Evolutionary conservation across 2,329 filamentous ascomycete genomes (phyloP).

Genomic region (Gaeumannomyces tritici): DNA sequence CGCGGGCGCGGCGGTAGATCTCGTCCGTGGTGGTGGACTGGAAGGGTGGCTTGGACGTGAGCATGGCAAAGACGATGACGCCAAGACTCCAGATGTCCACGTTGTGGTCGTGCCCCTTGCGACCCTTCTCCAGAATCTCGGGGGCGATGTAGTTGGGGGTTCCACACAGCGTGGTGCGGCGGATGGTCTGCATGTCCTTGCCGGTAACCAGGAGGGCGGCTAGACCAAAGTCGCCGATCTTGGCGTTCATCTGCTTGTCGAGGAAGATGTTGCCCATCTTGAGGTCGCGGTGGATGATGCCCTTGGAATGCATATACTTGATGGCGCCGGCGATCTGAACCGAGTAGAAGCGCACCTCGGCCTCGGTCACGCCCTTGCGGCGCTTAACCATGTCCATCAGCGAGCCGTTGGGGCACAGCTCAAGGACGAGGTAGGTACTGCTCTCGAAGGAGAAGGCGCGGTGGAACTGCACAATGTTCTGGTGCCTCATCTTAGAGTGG

Average conservation of each 20-base stretch:
- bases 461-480: slow-evolving; percentile 92
- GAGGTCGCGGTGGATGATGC: slow-evolving; percentile 91
- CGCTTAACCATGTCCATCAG: slow-evolving; percentile 97
- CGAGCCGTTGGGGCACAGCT: slow-evolving; percentile 90
- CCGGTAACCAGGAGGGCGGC: slow-evolving; percentile 87
- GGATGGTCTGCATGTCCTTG: slow-evolving; percentile 74
- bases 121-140: slow-evolving; percentile 89
- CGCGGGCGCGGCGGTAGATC: slow-evolving; percentile 63
- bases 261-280: slow-evolving; percentile 99
- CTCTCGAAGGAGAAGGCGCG: slow-evolving; percentile 84
- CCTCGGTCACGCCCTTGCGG: slow-evolving; percentile 80
- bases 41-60: slow-evolving; percentile 92
- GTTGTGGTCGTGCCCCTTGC: slow-evolving; percentile 92
- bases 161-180: slow-evolving; percentile 88
- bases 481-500: slow-evolving; percentile 94
- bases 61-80: slow-evolving; percentile 97
- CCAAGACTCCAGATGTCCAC: slow-evolving; percentile 98
- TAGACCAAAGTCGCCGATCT: slow-evolving; percentile 94
- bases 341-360: slow-evolving; percentile 87
- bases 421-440: slow-evolving; percentile 87
- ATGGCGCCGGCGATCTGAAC: slow-evolving; percentile 94
- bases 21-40: slow-evolving; percentile 84
- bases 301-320: slow-evolving; percentile 94
- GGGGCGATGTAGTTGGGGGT: slow-evolving; percentile 98
- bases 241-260: slow-evolving; percentile 91